Percentiles rank a stretch among this genome's conserved stretches.
These are phyloP conservation scores for Heimioporus punctisporus DNA, from an alignment of 1,284 basidiomycete species.

Conservation along the genomic window DNA sequence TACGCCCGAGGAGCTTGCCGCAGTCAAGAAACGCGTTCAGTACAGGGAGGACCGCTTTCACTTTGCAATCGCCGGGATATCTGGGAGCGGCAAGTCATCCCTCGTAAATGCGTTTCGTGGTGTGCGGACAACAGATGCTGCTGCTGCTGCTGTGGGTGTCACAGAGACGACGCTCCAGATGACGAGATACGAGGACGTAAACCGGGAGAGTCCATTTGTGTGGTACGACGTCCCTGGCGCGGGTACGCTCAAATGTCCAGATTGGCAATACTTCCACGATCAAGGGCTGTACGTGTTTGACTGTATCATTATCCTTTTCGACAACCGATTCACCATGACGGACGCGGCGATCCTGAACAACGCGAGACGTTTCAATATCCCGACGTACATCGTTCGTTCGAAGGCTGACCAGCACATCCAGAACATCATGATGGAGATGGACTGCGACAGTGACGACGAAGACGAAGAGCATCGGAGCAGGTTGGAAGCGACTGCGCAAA, in stretches of 20 bases:
- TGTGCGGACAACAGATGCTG: conserved; percentile 3
- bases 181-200: conserved; percentile 16
- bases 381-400: too few relatives aligned
- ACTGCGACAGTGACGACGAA: conserved; percentile 2
- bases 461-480: conserved; percentile 1
- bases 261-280: conserved; percentile 26
- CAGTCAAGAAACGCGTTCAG: conserved; percentile 6
- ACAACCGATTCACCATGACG: conserved; percentile 16
- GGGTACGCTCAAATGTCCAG: conserved; percentile 16
- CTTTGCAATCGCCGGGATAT: conserved; percentile 14
- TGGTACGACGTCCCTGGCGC: conserved; percentile 23
- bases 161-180: conserved; percentile 15
- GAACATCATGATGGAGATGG: conserved; percentile 10
- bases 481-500: conserved; percentile 1
- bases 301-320: conserved; percentile 15
- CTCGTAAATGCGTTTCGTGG: conserved; percentile 21
- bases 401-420: conserved; percentile 12
- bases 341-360: conserved; percentile 7
- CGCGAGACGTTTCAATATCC: not conserved
- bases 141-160: conserved; percentile 18
- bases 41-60: conserved; percentile 17
- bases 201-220: conserved; percentile 12
- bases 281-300: conserved; percentile 16
- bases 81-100: conserved; percentile 20
- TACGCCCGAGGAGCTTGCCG: conserved; percentile 4